Conservation (phyloP, 2,329 filamentous ascomycete species). For the Hymenoscyphus salicellus region DNA sequence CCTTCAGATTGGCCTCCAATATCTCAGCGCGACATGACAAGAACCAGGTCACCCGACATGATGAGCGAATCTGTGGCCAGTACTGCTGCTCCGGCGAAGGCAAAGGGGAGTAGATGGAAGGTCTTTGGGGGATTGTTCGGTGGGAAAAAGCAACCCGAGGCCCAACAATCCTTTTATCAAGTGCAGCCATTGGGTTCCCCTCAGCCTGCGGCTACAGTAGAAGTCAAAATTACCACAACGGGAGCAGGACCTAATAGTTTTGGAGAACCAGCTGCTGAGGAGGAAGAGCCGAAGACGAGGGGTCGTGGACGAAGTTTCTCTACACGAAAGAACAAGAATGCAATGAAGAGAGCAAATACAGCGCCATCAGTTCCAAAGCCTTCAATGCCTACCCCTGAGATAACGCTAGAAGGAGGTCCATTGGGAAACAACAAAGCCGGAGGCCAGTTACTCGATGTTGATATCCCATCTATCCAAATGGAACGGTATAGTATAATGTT, state of each 20-base stretch:
- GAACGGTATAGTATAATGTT: constrained; percentile 97
- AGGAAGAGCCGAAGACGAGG: constrained; percentile 19
- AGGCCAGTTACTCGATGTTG: constrained; percentile 61
- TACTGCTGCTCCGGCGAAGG: constrained; percentile 18
- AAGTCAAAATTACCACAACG: constrained; percentile 10
- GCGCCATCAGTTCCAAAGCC: constrained; percentile 25
- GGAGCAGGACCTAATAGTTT: constrained; percentile 9
- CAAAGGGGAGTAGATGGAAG: constrained; percentile 56
- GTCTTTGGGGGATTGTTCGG: constrained; percentile 54
- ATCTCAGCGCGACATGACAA: constrained; percentile 12
- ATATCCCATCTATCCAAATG: constrained; percentile 76
- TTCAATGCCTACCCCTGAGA: constrained; percentile 26
- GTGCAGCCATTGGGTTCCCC: constrained; percentile 26
- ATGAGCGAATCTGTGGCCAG: constrained; percentile 21
- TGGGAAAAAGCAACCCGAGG: constrained; percentile 38
- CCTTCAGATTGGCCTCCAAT: constrained; percentile 26
- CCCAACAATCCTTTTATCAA: constrained; percentile 33
- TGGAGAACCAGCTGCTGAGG: constrained; percentile 12
- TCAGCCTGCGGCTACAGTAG: constrained; percentile 8
- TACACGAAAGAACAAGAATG: constrained; percentile 26
- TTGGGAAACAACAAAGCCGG: constrained; percentile 11
- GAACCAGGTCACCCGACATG: constrained; percentile 27
- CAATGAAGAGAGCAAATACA: constrained; percentile 30
- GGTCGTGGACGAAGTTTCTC: constrained; percentile 27
- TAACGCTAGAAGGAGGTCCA: constrained; percentile 25